Base-by-base conservation (phyloP, 2,329 filamentous ascomycete genomes). In the Fusarium chaquense region DNA sequence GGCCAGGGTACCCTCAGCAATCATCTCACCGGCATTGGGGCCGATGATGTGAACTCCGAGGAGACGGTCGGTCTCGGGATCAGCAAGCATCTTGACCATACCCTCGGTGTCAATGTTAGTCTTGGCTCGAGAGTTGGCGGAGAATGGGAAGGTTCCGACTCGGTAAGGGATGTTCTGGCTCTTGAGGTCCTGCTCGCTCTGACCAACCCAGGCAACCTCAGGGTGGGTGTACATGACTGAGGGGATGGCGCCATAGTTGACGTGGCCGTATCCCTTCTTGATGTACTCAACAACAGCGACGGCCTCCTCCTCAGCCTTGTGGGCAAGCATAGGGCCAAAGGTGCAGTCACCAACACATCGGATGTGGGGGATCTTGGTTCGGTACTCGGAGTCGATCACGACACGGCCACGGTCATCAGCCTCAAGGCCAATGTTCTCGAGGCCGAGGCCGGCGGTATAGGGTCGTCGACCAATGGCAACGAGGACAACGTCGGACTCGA, bases 191-290 rank as follows among this genome's bases (percentile, higher is more conserved):
- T 95, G 92, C 86, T 99, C 96, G 81, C 91, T 98, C 86, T 98
- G 94, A 62, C 96, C 96, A 47, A 99, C 96, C 96, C 96, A 99
- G 36, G 96, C 94, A 72, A 98, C 96, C 83, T 99, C 96, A 35
- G 96, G 96, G 85, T 98, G 91, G 13, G 96, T 98, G 89, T 99
- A 99, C 96, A 99, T 99, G 84, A 99, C 96, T 35, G 93, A 96
- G 72, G 96, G 96, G 79, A 99, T 99, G 81, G 92, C 93, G 77
- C 90, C 93, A 84, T 99, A 99, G 91, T 99, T 99, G 83, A 99
- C 96, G 83, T 99, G 96, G 62, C 96, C 96, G 82, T 97, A 92
- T 72, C 94, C 94, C 87, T 98, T 98, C 85, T 93, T 95, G 83
- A 99, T 96, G 86, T 94, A 98, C 83, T 99, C 96, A 69, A 98